Conservation (phyloP, 176 grass and related monocot species). For the Thalia dealbata region DNA sequence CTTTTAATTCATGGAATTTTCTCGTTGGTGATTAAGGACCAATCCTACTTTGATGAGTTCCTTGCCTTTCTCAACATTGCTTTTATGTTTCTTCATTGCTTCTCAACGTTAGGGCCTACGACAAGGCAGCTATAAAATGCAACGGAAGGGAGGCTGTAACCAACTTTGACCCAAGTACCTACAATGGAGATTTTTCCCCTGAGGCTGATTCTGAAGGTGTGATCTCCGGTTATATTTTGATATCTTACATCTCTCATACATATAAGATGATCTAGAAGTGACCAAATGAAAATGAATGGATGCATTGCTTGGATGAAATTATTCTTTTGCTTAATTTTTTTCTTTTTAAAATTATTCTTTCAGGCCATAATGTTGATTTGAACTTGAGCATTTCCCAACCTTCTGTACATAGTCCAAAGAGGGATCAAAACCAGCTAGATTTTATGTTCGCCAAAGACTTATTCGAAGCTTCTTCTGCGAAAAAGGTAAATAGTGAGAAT, state of each 20-base stretch:
- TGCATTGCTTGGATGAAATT: not conserved
- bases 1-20: conserved; percentile 49
- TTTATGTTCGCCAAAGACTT: conserved; percentile 28
- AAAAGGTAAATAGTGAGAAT: conserved; percentile 31
- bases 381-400: conserved; percentile 98
- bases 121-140: conserved; percentile 96
- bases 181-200: conserved; percentile 50
- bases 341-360: conserved; percentile 2
- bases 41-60: conserved; percentile 27
- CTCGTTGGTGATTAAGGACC: conserved; percentile 27
- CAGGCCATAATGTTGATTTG: conserved; percentile 65
- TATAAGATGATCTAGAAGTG: not conserved
- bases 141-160: conserved; percentile 93
- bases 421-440: conserved; percentile 43
- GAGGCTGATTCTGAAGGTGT: conserved; percentile 57
- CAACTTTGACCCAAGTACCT: conserved; percentile 77
- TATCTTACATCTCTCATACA: not conserved
- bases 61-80: conserved; percentile 55
- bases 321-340: conserved; percentile 4
- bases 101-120: conserved; percentile 69
- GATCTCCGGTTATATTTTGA: not conserved
- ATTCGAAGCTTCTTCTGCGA: conserved; percentile 39
- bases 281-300: not conserved
- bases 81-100: conserved; percentile 27
- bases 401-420: conserved; percentile 36